Evolutionary conservation across 2,329 filamentous ascomycete species (phyloP), one percentile per base, ranked within the genome.

Genomic region (Talaromyces funiculosus): DNA sequence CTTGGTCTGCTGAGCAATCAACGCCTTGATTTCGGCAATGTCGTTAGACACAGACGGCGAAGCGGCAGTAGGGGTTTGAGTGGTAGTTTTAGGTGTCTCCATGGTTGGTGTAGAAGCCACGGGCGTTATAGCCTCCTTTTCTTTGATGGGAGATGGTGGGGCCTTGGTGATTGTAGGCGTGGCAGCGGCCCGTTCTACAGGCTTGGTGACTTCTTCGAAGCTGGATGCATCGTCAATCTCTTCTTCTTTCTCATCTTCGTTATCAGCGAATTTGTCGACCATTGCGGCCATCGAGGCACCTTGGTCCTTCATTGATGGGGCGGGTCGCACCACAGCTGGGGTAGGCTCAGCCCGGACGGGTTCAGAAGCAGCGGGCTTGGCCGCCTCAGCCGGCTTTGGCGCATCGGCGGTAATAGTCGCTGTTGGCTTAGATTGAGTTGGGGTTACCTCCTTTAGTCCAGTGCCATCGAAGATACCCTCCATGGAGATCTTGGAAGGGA

Each of bases 401-500:
- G 81, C 79, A 1, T 84, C 79, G 20, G 70, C 64, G 33, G 68
- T 69, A 22, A 73, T 62, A 18, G 70, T 65, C 10, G 68, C 60
- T 22, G 73, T 74, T 3, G 73, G 72, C 67, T 72, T 71, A n/a
- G 71, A 69, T 57, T 73, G 68, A 16, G 71, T 67, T 79, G 80
- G 53, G 68, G 77, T 68, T 75, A 96, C 83, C 77, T 96, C 91
- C 67, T 89, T 86, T 3, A 91, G 86, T 5, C 87, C 89, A 64
- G 84, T 84, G 59, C 92, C 92, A 42, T 96, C 91, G 75, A 95
- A 97, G 53, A 97, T 76, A 68, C 90, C 92, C 75, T 95, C 92
- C 68, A 99, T 85, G 66, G 94, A 93, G 71, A 99, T 92, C 82
- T 96, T 97, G 62, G 92, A 82, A 7, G 94, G 92, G 43, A 95